Evolutionary conservation across 371 early-diverging fungal species (phyloP).

Genomic region (Mucor racemosus): DNA sequence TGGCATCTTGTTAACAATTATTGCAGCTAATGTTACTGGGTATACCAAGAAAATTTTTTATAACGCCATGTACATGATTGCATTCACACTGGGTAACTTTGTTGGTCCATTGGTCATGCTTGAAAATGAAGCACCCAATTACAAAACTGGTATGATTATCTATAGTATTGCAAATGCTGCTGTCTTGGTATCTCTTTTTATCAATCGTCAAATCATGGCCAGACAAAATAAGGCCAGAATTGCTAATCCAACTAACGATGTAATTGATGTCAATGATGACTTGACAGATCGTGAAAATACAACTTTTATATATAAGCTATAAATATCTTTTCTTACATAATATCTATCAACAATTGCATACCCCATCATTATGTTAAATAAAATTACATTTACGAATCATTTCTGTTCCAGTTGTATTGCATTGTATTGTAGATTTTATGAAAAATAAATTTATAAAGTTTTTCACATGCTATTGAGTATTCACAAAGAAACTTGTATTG

Average conservation of each 20-base stretch:
- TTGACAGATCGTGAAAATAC: conserved; percentile 33
- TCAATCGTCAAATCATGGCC: conserved; percentile 27
- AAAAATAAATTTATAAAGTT: no score
- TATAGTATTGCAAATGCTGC: conserved; percentile 34
- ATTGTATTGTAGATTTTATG: no score
- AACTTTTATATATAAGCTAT: conserved; percentile 26
- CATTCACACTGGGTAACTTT: conserved; percentile 40
- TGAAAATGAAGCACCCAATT: conserved; percentile 26
- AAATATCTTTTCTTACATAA: not conserved
- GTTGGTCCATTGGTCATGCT: conserved; percentile 43
- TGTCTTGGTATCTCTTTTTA: conserved; percentile 30
- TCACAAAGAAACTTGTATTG: no score
- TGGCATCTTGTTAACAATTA: conserved; percentile 30
- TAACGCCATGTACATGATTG: conserved; percentile 31
- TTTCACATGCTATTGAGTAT: no score
- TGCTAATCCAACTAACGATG: conserved; percentile 5
- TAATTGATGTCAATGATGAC: conserved; percentile 22
- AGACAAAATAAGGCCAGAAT: conserved; percentile 28
- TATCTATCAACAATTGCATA: not conserved
- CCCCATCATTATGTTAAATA: not conserved
- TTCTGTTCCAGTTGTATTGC: no score
- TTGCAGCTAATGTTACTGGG: conserved; percentile 41
- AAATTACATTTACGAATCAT: no score
- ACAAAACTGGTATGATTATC: conserved; percentile 39
- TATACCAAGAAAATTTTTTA: conserved; percentile 50